Evolutionary conservation across 768 basidiomycete genomes (phyloP).

Genomic region (Pisolithus albus): DNA sequence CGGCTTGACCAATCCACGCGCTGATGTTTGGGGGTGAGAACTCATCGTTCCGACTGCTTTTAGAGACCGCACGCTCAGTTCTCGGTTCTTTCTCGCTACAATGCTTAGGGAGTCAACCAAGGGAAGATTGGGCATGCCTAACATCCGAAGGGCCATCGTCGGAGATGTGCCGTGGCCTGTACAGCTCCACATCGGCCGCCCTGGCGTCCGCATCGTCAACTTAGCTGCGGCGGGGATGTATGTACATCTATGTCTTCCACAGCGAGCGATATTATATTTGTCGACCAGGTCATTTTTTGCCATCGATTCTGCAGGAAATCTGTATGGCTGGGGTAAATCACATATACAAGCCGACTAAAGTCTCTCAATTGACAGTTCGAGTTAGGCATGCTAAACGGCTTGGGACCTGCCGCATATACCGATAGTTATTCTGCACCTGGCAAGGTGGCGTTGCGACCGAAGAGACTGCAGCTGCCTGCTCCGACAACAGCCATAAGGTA

Average conservation of each 20-base stretch:
- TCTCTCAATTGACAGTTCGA: conserved; percentile 2
- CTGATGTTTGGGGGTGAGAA: conserved; percentile 58
- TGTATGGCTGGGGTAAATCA: conserved; percentile 75
- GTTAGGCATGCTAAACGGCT: conserved; percentile 57
- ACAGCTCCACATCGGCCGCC: conserved; percentile 44
- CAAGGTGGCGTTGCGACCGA: conserved; percentile 46
- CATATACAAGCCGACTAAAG: background rate
- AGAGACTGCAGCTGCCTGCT: conserved; percentile 51
- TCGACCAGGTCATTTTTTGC: conserved; percentile 76
- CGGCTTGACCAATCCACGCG: conserved; percentile 49
- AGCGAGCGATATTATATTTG: background rate
- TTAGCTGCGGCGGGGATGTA: conserved; percentile 81
- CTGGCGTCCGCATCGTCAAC: conserved; percentile 57
- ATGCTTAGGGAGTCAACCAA: conserved; percentile 48
- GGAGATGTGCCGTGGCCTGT: conserved; percentile 56
- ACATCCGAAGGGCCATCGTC: conserved; percentile 27
- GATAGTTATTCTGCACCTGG: conserved; percentile 54
- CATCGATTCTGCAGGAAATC: conserved; percentile 62
- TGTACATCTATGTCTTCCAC: conserved; percentile 17
- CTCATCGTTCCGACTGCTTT: background rate
- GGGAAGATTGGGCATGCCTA: conserved; percentile 55
- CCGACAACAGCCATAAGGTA: conserved; percentile 63
- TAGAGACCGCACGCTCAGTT: background rate
- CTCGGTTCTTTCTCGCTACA: conserved; percentile 2
- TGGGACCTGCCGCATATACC: conserved; percentile 29